A percentile compares a stretch with the other conserved stretches of the same genome.
These are phyloP conservation scores for Fraxinus sp. DNA, from an alignment of 305 asterid species.

Conservation along the genomic window DNA sequence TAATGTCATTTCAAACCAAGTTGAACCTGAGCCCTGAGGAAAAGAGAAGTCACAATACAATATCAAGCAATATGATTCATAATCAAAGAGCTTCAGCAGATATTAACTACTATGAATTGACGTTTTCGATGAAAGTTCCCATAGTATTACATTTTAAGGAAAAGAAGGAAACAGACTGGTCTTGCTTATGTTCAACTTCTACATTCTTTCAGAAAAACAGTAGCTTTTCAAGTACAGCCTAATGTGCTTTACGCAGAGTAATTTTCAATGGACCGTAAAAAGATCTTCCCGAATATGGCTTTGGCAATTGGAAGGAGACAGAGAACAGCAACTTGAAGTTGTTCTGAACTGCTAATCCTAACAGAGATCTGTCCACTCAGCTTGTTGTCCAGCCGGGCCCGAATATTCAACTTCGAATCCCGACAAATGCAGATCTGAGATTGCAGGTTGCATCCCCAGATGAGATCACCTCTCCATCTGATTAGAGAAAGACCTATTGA, in stretches of 20 bases:
- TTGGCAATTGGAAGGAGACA: constrained; percentile 33
- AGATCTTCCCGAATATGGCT: constrained; percentile 33
- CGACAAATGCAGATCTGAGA: constrained; percentile 39
- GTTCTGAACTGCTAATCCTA: constrained; percentile 51
- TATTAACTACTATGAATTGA: background rate
- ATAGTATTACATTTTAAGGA: background rate
- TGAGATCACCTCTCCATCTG: constrained; percentile 37
- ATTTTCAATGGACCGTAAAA: constrained; percentile 23
- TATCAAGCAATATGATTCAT: background rate
- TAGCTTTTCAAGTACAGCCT: background rate
- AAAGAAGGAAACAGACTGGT: background rate
- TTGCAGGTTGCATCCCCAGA: constrained; percentile 45
- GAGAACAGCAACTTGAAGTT: constrained; percentile 45
- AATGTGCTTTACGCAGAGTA: background rate
- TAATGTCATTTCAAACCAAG: background rate
- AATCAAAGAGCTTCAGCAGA: background rate
- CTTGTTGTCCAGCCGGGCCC: constrained; percentile 43
- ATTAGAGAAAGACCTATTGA: constrained; percentile 36
- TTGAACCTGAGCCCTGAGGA: background rate
- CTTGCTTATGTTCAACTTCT: background rate
- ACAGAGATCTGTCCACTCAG: constrained; percentile 44
- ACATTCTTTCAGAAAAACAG: background rate
- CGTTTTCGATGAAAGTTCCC: background rate
- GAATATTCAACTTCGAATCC: constrained; percentile 32
- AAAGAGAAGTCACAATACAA: background rate